phyloP scores from a whole-genome alignment of 768 basidiomycete species.

The Lactarius hengduanensis region DNA sequence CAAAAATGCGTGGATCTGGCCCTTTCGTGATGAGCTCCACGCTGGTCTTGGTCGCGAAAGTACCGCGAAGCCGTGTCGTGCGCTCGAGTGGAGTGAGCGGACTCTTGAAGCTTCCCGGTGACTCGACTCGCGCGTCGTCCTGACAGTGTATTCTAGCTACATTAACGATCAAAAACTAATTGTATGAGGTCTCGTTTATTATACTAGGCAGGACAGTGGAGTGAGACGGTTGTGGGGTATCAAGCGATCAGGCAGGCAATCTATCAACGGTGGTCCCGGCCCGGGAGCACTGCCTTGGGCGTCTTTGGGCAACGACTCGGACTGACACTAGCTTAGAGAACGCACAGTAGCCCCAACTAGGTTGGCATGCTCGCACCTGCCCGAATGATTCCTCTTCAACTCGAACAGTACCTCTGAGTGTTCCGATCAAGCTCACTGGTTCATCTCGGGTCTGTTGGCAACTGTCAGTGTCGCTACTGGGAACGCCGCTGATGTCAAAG shows the following conservation, averaged over 20 bases:
- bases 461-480: neutral
- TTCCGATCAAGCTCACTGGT: neutral
- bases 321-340: neutral
- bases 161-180: neutral
- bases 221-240: neutral
- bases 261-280: neutral
- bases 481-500: neutral
- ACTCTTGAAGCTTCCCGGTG: neutral
- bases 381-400: neutral
- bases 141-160: neutral
- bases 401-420: neutral
- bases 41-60: neutral
- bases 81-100: neutral
- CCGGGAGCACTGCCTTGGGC: neutral
- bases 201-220: neutral
- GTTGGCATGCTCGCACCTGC: neutral
- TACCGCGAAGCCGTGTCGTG: neutral
- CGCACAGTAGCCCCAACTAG: neutral
- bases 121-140: neutral
- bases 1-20: neutral
- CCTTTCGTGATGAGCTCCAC: neutral
- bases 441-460: neutral
- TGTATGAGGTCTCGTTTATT: neutral
- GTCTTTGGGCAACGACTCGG: neutral
- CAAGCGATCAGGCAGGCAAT: neutral